Base-by-base conservation (phyloP, 179 eudicot species). In the Heliamphora pulchella region DNA sequence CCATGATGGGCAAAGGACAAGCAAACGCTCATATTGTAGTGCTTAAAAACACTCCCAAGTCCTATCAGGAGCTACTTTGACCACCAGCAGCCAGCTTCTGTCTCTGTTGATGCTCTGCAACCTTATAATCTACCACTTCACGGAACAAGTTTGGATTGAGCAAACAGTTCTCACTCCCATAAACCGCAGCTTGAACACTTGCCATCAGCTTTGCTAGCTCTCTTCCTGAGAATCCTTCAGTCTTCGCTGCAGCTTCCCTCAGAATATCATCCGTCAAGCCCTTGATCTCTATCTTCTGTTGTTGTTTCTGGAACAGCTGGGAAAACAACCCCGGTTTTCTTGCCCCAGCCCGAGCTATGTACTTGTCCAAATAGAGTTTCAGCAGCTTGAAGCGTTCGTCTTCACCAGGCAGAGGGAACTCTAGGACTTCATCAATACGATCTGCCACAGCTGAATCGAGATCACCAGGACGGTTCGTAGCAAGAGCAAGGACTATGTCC, bases 161-260 rank as follows among this genome's bases (percentile, higher is more conserved):
- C 51, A 93, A 88, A 78, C 98, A 95, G 70, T 87, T 84, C 83
- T 90, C 92, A 74, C 98, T 95, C 20, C 98, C 98, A 73, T 95
- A 95, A 17, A 95, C 97, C 71, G 98, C 96, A 17, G 98, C 97
- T 85, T 95, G 98, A 69, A 95, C 96, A 79, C 98, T 86, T 3
- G 98, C 98, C 98, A 95, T 92, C 68, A 95, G 86, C 87, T 95
- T 95, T 15, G 98, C 98, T 46, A 95, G 90, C 85, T 95, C 98
- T 83, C 98, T 92, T 46, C 98, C 98, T 0, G 98, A 95, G 75
- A 95, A 95, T 47, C 98, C 98, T 43, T 94, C 94, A 0, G 80
- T 65, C 74, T 47, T 48, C 31, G 91, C 87, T 10, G 98, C 98
- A 66, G 97, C 98, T 82, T 94, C 97, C 83, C 73, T 89, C 18